These are phyloP conservation scores for Flaveria robusta DNA, from an alignment of 129 eudicot genomes.

Conservation along the genomic window DNA sequence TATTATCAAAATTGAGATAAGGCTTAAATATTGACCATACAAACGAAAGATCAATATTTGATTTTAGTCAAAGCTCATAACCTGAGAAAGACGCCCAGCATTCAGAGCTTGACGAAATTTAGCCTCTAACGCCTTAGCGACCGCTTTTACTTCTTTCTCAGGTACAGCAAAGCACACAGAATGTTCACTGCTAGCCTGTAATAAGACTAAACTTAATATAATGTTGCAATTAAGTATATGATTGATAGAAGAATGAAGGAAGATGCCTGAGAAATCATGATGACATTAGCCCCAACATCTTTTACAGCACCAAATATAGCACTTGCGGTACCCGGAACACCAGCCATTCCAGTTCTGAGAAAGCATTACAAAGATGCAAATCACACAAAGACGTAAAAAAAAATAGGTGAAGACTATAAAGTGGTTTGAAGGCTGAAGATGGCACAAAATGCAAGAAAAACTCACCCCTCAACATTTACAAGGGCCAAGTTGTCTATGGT, in stretches of 20 bases:
- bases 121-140: constrained; percentile 80
- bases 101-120: constrained; percentile 88
- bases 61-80: constrained; percentile 30
- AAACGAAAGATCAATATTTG: constrained; percentile 4
- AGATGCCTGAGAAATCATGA: constrained; percentile 95
- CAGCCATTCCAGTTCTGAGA: constrained; percentile 98
- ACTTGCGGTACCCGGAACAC: constrained; percentile 99
- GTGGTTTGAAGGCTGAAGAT: constrained; percentile 14
- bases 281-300: constrained; percentile 95
- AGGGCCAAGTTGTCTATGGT: constrained; percentile 96
- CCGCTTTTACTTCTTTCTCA: constrained; percentile 89
- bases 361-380: constrained; percentile 32
- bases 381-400: constrained; percentile 12
- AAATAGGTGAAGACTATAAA: background rate
- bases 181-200: constrained; percentile 98
- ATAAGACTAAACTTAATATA: constrained; percentile 13
- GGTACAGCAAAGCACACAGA: constrained; percentile 99
- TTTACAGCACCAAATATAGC: constrained; percentile 93
- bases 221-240: background rate
- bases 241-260: background rate
- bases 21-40: background rate
- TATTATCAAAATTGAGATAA: background rate
- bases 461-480: constrained; percentile 98
- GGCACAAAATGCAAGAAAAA: constrained; percentile 22
- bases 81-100: constrained; percentile 99